Conservation (phyloP, 768 basidiomycete species). For the Pulveroboletus sp. region DNA sequence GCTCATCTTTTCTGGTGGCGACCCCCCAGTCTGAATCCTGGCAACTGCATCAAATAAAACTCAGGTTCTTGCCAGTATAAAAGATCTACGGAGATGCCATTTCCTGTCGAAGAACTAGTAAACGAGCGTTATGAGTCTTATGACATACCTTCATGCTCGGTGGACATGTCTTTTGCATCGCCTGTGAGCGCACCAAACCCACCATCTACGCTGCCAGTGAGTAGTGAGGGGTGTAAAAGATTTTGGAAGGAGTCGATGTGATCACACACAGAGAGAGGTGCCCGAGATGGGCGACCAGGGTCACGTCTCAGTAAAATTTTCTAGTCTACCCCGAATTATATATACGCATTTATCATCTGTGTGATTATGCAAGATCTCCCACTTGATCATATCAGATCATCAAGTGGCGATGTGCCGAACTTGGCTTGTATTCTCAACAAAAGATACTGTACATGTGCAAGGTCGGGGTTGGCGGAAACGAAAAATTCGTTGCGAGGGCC, state of each 20-base stretch:
- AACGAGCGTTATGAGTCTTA: background rate
- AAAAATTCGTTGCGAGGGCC: slow-evolving; percentile 98
- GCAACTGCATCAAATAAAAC: slow-evolving; percentile 97
- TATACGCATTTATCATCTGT: too few species aligned
- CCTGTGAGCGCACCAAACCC: slow-evolving; percentile 52
- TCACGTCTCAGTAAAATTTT: too few species aligned
- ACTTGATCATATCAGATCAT: too few species aligned
- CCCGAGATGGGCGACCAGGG: too few species aligned
- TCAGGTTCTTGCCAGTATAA: slow-evolving; percentile 95
- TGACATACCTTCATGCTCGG: slow-evolving; percentile 63
- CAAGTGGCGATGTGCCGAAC: too few species aligned
- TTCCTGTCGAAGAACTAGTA: background rate
- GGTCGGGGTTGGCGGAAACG: slow-evolving; percentile 81
- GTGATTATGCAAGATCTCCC: too few species aligned
- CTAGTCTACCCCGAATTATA: too few species aligned
- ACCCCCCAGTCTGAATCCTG: slow-evolving; percentile 96
- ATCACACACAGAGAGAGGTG: too few species aligned
- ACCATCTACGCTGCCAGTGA: slow-evolving; percentile 59
- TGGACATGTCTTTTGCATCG: slow-evolving; percentile 57
- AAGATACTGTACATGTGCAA: slow-evolving; percentile 65
- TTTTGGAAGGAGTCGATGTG: too few species aligned
- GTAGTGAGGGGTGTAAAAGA: slow-evolving; percentile 61
- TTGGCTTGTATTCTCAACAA: too few species aligned
- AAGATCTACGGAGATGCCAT: slow-evolving; percentile 68
- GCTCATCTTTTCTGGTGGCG: slow-evolving; percentile 85